Base-by-base conservation (phyloP, 2,329 filamentous ascomycete species). In the Ophiognomonia clavigignenti-juglandacearum region DNA sequence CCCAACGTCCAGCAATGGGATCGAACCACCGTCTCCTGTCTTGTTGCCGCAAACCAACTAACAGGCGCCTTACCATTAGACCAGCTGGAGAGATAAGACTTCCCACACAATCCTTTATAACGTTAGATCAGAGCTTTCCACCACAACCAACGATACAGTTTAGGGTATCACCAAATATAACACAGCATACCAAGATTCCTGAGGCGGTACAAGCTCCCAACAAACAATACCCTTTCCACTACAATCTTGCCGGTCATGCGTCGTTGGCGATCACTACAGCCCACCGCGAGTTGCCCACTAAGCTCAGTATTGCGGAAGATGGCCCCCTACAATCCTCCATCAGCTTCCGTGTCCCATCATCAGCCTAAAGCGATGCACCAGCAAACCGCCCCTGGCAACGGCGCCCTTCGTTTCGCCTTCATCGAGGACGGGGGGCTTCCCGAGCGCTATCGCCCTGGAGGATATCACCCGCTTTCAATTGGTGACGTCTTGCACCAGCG, bases 371-470 rank as follows among this genome's bases (percentile, higher is more conserved):
- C 5, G 14, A 16, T 36, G 4, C 34, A 36, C 34, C 29, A 31
- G 29, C 5, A 36, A 10, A 4, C 19, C 18, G 34, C 34, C 8
- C 34, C 14, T 20, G 14, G 5, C 16, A 20, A 20, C n/a, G 34
- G 34, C 34, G 34, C n/a, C 4, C 7, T 36, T 45, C 26, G 24
- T 7, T 45, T 45, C 18, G 43, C 43, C 26, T 39, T 10, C n/a
- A 45, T 45, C 11, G 43, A 45, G 31, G 43, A 45, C 6, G 43
- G 10, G 2, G 43, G 39, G n/a, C 43, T 24, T 22, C 23, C 43
- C 2, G 35, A 39, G 14, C 34, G 43, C 31, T 45, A 39, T 18
- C 13, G 42, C 23, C 34, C 34, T 38, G 34, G 34, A 31, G 42
- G 42, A 31, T 45, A 38, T 24, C 43, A 39, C 14, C 43, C 27